phyloP scores from a whole-genome alignment of 352 stramenopile species.

The Phytophthora niederhauseri region DNA sequence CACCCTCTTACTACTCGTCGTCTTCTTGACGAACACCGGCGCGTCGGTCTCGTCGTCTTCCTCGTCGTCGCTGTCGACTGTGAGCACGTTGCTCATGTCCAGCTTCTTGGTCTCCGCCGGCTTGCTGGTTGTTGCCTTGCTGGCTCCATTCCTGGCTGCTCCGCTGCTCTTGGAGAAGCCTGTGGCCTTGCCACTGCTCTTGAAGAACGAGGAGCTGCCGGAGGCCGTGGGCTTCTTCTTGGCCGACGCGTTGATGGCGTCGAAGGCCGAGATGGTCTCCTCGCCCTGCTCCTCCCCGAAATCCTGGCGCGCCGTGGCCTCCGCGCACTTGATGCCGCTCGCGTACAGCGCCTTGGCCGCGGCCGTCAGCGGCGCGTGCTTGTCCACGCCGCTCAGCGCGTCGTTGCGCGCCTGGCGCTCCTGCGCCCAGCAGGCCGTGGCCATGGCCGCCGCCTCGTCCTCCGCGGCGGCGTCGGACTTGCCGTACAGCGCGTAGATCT shows the following conservation, averaged over 20 bases:
- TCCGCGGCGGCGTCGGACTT: constrained; percentile 17
- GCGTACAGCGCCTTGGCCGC: constrained; percentile 58
- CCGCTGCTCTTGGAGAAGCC: constrained; percentile 30
- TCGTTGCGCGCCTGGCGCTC: constrained; percentile 69
- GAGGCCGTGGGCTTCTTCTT: constrained; percentile 29
- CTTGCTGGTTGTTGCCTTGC: constrained; percentile 31
- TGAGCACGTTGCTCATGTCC: constrained; percentile 74
- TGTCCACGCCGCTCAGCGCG: constrained; percentile 46
- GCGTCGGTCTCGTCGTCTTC: constrained; percentile 63
- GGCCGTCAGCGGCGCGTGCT: constrained; percentile 45
- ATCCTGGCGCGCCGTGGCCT: constrained; percentile 63
- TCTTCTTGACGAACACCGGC: constrained; percentile 76
- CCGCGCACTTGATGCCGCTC: constrained; percentile 52
- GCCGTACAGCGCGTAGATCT: constrained; percentile 68
- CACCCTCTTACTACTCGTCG: constrained; percentile 48
- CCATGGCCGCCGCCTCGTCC: constrained; percentile 29
- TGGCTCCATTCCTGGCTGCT: constrained; percentile 19
- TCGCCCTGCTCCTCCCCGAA: constrained; percentile 59
- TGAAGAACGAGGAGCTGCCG: constrained; percentile 44
- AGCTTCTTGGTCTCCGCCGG: constrained; percentile 40
- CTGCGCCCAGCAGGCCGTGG: constrained; percentile 57
- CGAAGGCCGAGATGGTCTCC: constrained; percentile 71
- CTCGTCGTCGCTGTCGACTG: constrained; percentile 73
- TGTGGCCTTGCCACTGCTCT: constrained; percentile 24
- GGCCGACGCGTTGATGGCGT: constrained; percentile 45